Evolutionary conservation across 805 yeast genomes (phyloP).

Genomic region (Wickerhamiella australiensis): DNA sequence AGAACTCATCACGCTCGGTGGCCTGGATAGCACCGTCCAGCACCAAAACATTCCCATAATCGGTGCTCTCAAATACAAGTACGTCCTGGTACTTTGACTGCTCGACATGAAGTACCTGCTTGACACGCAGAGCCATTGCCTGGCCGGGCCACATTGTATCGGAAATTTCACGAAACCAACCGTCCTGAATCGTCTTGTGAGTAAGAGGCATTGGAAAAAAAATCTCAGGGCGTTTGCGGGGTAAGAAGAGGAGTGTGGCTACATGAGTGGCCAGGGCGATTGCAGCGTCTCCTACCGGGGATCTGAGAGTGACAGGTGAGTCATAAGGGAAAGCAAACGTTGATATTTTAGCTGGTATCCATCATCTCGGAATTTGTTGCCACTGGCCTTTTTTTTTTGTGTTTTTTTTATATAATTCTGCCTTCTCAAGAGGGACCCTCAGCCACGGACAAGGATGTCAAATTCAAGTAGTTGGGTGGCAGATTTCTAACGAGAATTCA

Average conservation of each 20-base stretch:
- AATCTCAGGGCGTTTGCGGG: not conserved
- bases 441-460: too few relatives aligned
- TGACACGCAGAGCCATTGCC: conserved; percentile 85
- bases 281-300: not conserved
- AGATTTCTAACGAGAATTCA: too few relatives aligned
- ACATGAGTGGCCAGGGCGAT: not conserved
- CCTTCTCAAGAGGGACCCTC: too few relatives aligned
- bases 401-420: too few relatives aligned
- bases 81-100: conserved; percentile 88
- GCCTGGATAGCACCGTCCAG: conserved; percentile 92
- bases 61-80: conserved; percentile 80
- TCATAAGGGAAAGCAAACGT: too few relatives aligned
- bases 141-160: conserved; percentile 99
- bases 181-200: conserved; percentile 38
- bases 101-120: conserved; percentile 73
- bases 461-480: too few relatives aligned
- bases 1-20: conserved; percentile 93
- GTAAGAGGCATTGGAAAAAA: conserved; percentile 13
- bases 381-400: too few relatives aligned
- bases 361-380: too few relatives aligned
- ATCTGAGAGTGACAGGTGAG: too few relatives aligned
- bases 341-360: too few relatives aligned
- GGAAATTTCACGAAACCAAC: conserved; percentile 94
- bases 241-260: too few relatives aligned
- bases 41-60: conserved; percentile 90